Conservation (phyloP, 2,329 filamentous ascomycete species). For the Plenodomus tracheiphilus region DNA sequence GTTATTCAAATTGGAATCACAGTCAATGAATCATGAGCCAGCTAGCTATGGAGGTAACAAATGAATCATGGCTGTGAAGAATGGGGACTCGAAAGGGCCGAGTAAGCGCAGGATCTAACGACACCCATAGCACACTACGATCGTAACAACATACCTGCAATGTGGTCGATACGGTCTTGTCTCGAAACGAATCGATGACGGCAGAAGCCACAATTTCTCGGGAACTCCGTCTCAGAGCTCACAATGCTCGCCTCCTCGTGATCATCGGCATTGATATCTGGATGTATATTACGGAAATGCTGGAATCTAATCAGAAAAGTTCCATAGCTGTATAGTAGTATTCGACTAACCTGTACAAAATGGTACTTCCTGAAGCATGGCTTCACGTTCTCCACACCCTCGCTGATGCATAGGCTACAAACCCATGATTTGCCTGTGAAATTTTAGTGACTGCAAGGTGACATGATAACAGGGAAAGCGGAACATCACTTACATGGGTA, state of each 20-base stretch:
- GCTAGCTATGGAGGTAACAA: too few relatives aligned
- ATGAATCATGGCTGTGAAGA: too few relatives aligned
- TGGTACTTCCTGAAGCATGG: conserved; percentile 44
- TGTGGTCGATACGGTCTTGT: conserved; percentile 44
- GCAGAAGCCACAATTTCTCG: conserved; percentile 43
- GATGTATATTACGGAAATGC: conserved; percentile 46
- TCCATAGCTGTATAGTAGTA: too few relatives aligned
- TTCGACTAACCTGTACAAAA: conserved; percentile 24
- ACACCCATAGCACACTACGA: too few relatives aligned
- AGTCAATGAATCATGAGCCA: too few relatives aligned
- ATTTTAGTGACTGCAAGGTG: conserved; percentile 10
- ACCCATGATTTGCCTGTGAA: conserved; percentile 34
- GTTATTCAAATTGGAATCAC: too few relatives aligned
- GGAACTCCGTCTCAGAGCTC: conserved; percentile 40
- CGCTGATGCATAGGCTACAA: conserved; percentile 36
- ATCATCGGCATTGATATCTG: conserved; percentile 32
- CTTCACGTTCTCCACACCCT: conserved; percentile 40
- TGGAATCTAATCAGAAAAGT: conserved; percentile 3
- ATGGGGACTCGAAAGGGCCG: too few relatives aligned
- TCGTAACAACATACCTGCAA: conserved; percentile 15
- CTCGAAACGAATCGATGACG: conserved; percentile 37
- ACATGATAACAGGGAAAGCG: conserved; percentile 18
- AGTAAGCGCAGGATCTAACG: too few relatives aligned
- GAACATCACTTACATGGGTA: conserved; percentile 23
- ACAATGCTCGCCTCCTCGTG: conserved; percentile 39